These are phyloP conservation scores for Lipomyces orientalis DNA, from an alignment of 805 yeast genomes.

Conservation along the genomic window DNA sequence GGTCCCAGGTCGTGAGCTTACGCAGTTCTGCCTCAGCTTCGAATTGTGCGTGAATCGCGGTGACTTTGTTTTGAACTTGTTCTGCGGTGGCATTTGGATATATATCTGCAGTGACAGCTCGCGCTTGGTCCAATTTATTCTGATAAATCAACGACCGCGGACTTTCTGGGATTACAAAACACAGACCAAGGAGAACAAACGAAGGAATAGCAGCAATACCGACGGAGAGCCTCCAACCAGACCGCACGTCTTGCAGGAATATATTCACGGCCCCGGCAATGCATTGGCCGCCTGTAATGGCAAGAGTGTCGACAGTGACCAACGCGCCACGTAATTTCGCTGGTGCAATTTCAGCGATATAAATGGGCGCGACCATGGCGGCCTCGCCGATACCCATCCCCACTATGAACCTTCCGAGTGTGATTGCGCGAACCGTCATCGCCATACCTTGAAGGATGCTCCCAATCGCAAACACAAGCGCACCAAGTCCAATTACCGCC, in stretches of 20 bases:
- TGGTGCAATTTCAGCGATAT: conserved; percentile 90
- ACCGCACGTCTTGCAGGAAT: conserved; percentile 58
- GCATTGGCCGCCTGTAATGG: conserved; percentile 41
- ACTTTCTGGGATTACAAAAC: conserved; percentile 88
- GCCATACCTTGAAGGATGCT: conserved; percentile 24
- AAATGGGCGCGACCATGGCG: conserved; percentile 85
- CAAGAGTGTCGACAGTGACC: conserved; percentile 57
- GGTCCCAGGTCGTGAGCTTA: conserved; percentile 29
- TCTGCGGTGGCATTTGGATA: conserved; percentile 54
- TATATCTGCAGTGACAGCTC: conserved; percentile 63
- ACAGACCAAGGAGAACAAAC: conserved; percentile 72
- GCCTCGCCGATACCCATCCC: conserved; percentile 97
- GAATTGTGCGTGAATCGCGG: neutral
- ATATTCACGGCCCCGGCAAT: neutral
- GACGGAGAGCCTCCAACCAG: conserved; percentile 89
- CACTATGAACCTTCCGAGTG: conserved; percentile 83
- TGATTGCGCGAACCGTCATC: conserved; percentile 38
- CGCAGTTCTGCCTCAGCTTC: neutral
- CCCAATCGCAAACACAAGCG: conserved; percentile 24
- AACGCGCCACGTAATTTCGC: conserved; percentile 82
- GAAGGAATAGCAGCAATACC: conserved; percentile 91
- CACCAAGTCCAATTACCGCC: conserved; percentile 15
- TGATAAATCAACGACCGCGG: conserved; percentile 85
- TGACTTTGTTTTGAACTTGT: conserved; percentile 66
- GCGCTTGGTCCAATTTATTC: conserved; percentile 68